Evolutionary conservation across 2,329 filamentous ascomycete species (phyloP), one percentile per base, ranked within the genome.

Genomic region (Diaporthe sp.): DNA sequence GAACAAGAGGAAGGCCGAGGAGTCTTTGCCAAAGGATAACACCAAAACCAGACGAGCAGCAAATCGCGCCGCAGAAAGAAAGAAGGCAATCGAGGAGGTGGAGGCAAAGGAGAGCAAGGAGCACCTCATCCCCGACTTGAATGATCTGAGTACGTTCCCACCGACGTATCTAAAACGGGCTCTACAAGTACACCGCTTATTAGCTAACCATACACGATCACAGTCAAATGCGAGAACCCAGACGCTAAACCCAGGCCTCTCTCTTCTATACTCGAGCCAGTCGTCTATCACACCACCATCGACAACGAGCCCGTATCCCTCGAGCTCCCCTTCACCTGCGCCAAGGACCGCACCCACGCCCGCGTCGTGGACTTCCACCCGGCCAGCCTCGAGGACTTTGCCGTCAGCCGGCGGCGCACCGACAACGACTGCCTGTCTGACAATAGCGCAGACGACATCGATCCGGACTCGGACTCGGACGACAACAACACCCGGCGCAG

Each of bases 321-420:
- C 1, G 78, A 79, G n/a, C 79, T 96, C 0, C 94, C 95, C 0
- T 98, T 98, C 80, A 88, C 92, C 74, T 95, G 96, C 80, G 85
- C 89, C 74, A 94, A 91, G 57, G 95, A 95, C 81, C 90, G 91
- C 62, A 87, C 91, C 31, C 87, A 89, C 46, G 92, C 94, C 49
- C 92, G 94, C n/a, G 92, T 98, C 2, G 89, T 98, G 49, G 94
- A 98, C 84, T 98, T 94, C 82, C 91, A 89, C 75, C 96, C 96
- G 0, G 84, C 87, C 3, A 87, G 88, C 1, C 85, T 98, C 1
- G 89, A 92, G 77, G 91, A 96, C 75, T 98, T 98, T 81, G 87
- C 93, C 4, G 83, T 82, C 42, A 86, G 86, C 73, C 86, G 84
- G 55, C 86, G 85, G 75, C 71, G 68, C 3, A 84, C 82, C 28